Evolutionary conservation across 306 rosid species (phyloP).

Genomic region (Cicer yamashitae): DNA sequence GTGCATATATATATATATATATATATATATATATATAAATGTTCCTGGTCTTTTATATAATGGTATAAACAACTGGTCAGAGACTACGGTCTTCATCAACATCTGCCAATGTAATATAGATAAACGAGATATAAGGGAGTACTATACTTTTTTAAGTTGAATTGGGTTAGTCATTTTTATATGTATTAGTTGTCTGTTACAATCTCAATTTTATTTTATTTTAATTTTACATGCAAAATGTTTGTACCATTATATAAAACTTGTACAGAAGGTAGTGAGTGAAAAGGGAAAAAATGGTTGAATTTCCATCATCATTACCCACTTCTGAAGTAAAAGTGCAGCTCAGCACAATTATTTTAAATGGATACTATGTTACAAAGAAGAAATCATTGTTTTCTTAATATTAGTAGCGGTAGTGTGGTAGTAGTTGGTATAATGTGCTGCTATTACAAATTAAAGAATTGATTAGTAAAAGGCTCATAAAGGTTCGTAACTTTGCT

Average conservation of each 20-base stretch:
- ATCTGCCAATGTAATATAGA: constrained; percentile 36
- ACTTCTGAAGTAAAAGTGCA: constrained; percentile 45
- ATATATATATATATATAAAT: constrained; percentile 25
- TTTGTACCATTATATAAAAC: constrained; percentile 43
- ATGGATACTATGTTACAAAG: neutral
- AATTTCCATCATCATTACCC: constrained; percentile 46
- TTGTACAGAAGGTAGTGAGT: constrained; percentile 39
- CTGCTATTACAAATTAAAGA: neutral
- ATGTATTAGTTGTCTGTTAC: constrained; percentile 34
- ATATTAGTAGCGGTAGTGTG: neutral
- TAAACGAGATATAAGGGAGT: constrained; percentile 15
- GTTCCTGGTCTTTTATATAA: constrained; percentile 30
- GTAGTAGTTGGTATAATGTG: neutral
- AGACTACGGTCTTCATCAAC: constrained; percentile 37
- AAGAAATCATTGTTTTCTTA: constrained; percentile 3
- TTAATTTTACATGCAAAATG: constrained; percentile 37
- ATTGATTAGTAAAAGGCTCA: neutral
- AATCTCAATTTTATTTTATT: constrained; percentile 18
- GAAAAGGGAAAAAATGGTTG: constrained; percentile 32
- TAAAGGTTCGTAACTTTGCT: neutral
- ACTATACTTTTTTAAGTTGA: constrained; percentile 48
- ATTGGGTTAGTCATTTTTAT: constrained; percentile 50
- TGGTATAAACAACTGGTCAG: constrained; percentile 30
- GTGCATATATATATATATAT: constrained; percentile 36
- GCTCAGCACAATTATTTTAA: constrained; percentile 26